These are phyloP conservation scores for Colletotrichum trifolii DNA, from an alignment of 2,329 filamentous ascomycete species.

Conservation along the genomic window DNA sequence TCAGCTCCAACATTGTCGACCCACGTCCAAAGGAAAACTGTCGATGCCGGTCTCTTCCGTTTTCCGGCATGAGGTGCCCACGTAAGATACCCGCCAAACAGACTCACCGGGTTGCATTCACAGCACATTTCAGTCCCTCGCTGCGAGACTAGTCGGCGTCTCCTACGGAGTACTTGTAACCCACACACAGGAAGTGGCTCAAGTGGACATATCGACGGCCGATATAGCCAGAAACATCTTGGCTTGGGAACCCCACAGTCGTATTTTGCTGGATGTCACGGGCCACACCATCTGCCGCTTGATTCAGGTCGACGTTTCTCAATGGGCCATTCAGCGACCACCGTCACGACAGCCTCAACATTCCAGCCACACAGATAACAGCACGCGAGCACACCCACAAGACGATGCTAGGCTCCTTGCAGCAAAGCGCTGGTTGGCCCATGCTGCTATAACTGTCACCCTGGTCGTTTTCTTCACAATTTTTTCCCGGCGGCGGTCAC, in stretches of 20 bases:
- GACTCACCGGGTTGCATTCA: slow-evolving; percentile 30
- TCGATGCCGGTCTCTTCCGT: slow-evolving; percentile 6
- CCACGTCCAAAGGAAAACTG: slow-evolving; percentile 12
- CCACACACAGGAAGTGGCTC: slow-evolving; percentile 26
- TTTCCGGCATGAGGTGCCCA: slow-evolving; percentile 14
- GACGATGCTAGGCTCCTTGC: slow-evolving; percentile 25
- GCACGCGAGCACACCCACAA: slow-evolving; percentile 18
- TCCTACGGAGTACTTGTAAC: slow-evolving; percentile 17
- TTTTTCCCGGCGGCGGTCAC: slow-evolving; percentile 10
- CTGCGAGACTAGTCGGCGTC: slow-evolving; percentile 18
- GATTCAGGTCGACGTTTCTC: slow-evolving; percentile 17
- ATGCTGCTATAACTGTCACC: slow-evolving; percentile 22
- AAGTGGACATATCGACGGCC: slow-evolving; percentile 19
- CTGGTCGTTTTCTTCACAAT: slow-evolving; percentile 14
- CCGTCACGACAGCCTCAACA: slow-evolving; percentile 24
- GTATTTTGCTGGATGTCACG: slow-evolving; percentile 27
- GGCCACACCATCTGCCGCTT: slow-evolving; percentile 28
- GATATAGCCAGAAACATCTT: slow-evolving; percentile 21
- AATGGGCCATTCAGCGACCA: slow-evolving; percentile 20
- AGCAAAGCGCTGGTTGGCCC: slow-evolving; percentile 18
- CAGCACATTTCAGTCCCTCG: slow-evolving; percentile 19
- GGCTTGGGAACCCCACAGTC: slow-evolving; percentile 22
- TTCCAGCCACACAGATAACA: slow-evolving; percentile 30
- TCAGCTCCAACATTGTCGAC: slow-evolving; percentile 19
- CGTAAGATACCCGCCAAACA: slow-evolving; percentile 26